Base-by-base conservation (phyloP, 768 basidiomycete genomes). In the Serendipita sp. region DNA sequence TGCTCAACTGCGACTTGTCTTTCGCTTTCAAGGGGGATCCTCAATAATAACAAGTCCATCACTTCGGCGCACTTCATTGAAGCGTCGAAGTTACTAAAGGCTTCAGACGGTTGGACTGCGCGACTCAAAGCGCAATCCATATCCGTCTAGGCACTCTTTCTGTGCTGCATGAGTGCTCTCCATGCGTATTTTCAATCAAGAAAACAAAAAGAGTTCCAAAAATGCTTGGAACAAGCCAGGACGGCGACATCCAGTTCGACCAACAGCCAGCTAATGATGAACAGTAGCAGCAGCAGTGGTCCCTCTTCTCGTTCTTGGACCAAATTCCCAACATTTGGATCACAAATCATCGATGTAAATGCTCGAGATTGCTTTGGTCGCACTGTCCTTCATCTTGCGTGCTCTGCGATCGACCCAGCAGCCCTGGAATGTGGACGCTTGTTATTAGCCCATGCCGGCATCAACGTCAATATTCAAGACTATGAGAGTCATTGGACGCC, bases 401-500 rank as follows among this genome's bases (percentile, higher is more conserved):
- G 88, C 66, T 73, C 83, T 0, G 79, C 84, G 18, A 70, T 78
- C 28, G 88, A 88, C 35, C 72, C 78, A 1, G 73, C 75, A n/a
- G 81, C 83, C 53, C 73, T 89, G 68, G 88, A 92, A 69, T 98
- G 88, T 72, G 82, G 89, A 46, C 79, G 83, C 63, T 76, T 88
- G 64, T 77, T 97, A 3, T 79, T 98, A 62, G 80, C 81, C 16
- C 86, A 91, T 68, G 84, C 90, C 1, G 74, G 77, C 28, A 78
- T 93, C 72, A 86, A 88, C 65, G 83, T 92, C 68, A 98, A 98
- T 69, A 65, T 88, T 4, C 75, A 77, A 46, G 95, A 99, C 73
- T 72, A 72, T 63, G 95, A 98, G 78, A 89, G 83, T 65, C 86
- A 86, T 65, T 97, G 92, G 89, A 95, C 92, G 0, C 82, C 94